Conservation (phyloP, 192 early-diverging fungal species). For the Coemansia sp. region DNA sequence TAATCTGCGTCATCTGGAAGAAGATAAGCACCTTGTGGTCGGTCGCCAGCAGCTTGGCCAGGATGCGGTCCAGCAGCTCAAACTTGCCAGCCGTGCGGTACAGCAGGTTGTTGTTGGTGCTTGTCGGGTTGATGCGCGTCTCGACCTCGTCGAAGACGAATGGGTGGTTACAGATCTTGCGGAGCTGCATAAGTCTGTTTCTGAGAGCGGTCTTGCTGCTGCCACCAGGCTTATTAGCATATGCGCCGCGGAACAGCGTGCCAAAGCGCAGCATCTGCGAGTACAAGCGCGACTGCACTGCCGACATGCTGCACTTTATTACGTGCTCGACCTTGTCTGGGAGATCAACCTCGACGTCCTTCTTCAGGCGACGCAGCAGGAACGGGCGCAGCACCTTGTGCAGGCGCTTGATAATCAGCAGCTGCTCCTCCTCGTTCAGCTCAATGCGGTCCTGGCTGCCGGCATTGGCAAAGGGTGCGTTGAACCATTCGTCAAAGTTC, state of each 20-base stretch:
- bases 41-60: constrained; percentile 83
- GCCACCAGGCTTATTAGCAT: constrained; percentile 26
- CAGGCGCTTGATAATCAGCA: constrained; percentile 93
- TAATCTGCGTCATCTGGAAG: constrained; percentile 86
- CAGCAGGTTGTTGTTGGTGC: constrained; percentile 70
- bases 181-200: constrained; percentile 98
- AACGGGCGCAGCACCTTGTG: constrained; percentile 98
- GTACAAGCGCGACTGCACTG: constrained; percentile 81
- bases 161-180: constrained; percentile 99
- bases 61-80: constrained; percentile 90
- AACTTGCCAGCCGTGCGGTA: constrained; percentile 93
- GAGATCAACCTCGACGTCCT: constrained; percentile 97
- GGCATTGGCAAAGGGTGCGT: constrained; percentile 82
- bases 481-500: constrained; percentile 99
- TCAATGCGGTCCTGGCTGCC: constrained; percentile 85
- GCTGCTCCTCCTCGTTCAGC: constrained; percentile 97
- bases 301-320: constrained; percentile 87
- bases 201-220: constrained; percentile 65
- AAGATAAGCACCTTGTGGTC: constrained; percentile 80
- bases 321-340: constrained; percentile 97
- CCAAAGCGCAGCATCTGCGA: constrained; percentile 82
- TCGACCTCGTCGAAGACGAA: constrained; percentile 96
- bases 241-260: constrained; percentile 62
- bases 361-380: constrained; percentile 92
- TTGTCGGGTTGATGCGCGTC: constrained; percentile 69